These are phyloP conservation scores for Cyberlindnera lachancei DNA, from an alignment of 805 yeast species.

Conservation along the genomic window DNA sequence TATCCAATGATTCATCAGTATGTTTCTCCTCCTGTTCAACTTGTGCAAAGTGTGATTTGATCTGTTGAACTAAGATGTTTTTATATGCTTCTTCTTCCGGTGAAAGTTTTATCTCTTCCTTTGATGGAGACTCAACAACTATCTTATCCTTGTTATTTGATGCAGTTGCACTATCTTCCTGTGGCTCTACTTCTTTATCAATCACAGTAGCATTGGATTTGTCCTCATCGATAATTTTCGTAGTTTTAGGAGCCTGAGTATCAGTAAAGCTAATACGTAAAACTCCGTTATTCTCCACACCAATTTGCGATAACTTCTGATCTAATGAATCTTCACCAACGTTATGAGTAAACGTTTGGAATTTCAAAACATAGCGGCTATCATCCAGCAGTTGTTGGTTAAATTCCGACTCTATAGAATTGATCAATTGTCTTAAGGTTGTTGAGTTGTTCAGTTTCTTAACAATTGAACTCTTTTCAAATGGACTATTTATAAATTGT, in stretches of 20 bases:
- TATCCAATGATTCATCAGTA: not conserved
- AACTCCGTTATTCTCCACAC: constrained; percentile 20
- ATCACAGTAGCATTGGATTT: not conserved
- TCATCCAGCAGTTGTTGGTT: constrained; percentile 12
- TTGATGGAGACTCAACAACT: not conserved
- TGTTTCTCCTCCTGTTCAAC: not conserved
- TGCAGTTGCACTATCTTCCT: not conserved
- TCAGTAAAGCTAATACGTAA: constrained; percentile 15
- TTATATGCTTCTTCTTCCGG: constrained; percentile 2
- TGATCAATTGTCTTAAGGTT: constrained; percentile 11
- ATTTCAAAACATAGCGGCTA: constrained; percentile 12
- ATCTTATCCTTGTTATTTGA: not conserved
- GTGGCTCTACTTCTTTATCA: not conserved
- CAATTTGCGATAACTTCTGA: constrained; percentile 11
- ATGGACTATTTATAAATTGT: constrained; percentile 21
- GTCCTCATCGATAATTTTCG: not conserved
- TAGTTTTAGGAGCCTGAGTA: not conserved
- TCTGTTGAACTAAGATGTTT: constrained; percentile 1
- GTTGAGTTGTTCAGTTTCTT: constrained; percentile 15
- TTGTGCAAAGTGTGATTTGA: not conserved
- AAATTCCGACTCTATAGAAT: constrained; percentile 13
- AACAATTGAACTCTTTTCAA: constrained; percentile 18
- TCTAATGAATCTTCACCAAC: constrained; percentile 10
- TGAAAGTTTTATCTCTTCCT: not conserved
- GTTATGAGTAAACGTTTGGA: constrained; percentile 15